Evolutionary conservation across 176 grass and related monocot genomes (phyloP).

Genomic region (Oryza brachyantha): DNA sequence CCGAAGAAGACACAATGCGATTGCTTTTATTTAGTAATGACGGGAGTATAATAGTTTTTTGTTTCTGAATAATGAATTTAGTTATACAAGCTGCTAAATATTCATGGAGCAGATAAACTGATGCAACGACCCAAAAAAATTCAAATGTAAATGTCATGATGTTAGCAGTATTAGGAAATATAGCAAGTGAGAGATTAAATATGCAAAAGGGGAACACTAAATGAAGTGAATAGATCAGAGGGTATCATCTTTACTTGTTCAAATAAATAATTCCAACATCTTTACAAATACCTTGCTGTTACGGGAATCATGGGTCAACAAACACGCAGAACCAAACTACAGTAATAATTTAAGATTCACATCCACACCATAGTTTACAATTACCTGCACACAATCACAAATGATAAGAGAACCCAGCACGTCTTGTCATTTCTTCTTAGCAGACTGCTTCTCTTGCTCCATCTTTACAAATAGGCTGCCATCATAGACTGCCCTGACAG

Average conservation of each 20-base stretch:
- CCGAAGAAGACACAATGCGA: neutral
- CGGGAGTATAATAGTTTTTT: too few species aligned
- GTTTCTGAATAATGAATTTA: too few species aligned
- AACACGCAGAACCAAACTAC: slow-evolving; percentile 11
- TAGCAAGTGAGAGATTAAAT: neutral
- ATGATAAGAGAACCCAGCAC: neutral
- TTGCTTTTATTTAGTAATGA: too few species aligned
- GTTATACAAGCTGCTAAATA: too few species aligned
- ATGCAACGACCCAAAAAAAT: too few species aligned
- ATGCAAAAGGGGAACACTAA: neutral
- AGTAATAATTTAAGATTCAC: neutral
- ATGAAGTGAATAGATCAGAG: neutral
- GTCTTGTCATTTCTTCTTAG: slow-evolving; percentile 49
- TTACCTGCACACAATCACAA: neutral
- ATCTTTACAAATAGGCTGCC: slow-evolving; percentile 58
- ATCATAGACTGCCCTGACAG: slow-evolving; percentile 58
- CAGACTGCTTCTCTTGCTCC: slow-evolving; percentile 49
- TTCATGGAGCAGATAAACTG: too few species aligned
- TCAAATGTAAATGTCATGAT: too few species aligned
- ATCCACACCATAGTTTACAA: neutral
- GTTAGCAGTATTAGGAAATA: neutral
- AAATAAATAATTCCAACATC: neutral
- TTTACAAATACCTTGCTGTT: slow-evolving; percentile 4
- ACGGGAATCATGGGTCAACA: neutral
- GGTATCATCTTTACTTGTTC: neutral